phyloP scores from a whole-genome alignment of 1,284 basidiomycete genomes.

The Cryptococcus sp. region DNA sequence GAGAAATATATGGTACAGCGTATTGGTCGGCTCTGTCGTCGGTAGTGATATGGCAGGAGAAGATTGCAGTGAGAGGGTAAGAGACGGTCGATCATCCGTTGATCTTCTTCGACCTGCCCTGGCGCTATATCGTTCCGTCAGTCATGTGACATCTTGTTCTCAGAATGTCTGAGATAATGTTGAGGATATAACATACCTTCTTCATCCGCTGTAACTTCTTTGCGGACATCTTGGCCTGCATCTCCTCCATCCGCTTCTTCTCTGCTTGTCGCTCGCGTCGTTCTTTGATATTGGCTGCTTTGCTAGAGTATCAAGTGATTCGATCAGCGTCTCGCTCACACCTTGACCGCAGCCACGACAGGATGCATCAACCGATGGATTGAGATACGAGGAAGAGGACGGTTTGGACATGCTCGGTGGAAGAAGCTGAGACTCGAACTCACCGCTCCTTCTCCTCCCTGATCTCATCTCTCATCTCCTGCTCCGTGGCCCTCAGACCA shows the following conservation, averaged over 20 bases:
- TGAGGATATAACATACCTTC: conserved; percentile 40
- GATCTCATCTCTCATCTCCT: conserved; percentile 52
- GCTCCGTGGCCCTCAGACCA: conserved; percentile 48
- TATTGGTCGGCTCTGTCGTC: not conserved
- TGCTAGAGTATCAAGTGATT: conserved; percentile 25
- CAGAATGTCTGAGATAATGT: not conserved
- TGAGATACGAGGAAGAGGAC: no score
- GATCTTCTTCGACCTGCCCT: conserved; percentile 54
- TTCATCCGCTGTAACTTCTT: conserved; percentile 55
- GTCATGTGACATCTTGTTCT: no score
- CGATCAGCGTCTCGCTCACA: no score
- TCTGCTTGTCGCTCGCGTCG: conserved; percentile 48
- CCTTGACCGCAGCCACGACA: no score
- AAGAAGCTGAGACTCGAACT: conserved; percentile 13
- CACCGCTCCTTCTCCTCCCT: conserved; percentile 45
- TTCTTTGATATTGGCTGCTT: conserved; percentile 47
- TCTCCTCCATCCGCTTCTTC: conserved; percentile 50
- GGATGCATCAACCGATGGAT: no score
- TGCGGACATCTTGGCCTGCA: conserved; percentile 52
- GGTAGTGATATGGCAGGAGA: not conserved
- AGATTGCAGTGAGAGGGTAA: not conserved
- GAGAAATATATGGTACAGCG: not conserved
- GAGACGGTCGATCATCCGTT: conserved; percentile 40
- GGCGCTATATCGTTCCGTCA: conserved; percentile 30
- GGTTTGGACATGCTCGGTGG: no score